Evolutionary conservation across 371 early-diverging fungal genomes (phyloP).

Genomic region (Actinomortierella ambigua): DNA sequence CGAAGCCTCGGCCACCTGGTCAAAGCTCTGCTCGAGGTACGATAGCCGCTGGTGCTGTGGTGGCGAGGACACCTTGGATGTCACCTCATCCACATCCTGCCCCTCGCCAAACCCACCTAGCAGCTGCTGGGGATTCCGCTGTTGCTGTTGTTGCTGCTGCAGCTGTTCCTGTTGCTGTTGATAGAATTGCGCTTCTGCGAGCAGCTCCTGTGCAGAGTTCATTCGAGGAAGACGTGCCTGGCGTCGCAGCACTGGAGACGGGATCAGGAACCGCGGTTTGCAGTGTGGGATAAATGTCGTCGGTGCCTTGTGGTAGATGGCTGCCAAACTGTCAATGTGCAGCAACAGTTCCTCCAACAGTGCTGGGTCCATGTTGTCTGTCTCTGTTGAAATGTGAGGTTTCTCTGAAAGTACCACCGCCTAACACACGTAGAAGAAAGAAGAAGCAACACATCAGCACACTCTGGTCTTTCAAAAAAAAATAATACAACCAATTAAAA

Average conservation of each 20-base stretch:
- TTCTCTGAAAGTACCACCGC: constrained; percentile 86
- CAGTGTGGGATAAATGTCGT: constrained; percentile 71
- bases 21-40: constrained; percentile 41
- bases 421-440: constrained; percentile 8
- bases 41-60: constrained; percentile 40
- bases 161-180: neutral
- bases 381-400: constrained; percentile 90
- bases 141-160: too few species aligned
- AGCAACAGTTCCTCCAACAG: constrained; percentile 87
- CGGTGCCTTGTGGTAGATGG: constrained; percentile 94
- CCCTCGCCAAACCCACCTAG: neutral
- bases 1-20: constrained; percentile 45
- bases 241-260: constrained; percentile 55
- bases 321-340: constrained; percentile 87
- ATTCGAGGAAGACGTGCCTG: constrained; percentile 10
- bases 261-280: constrained; percentile 63
- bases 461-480: neutral
- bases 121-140: too few species aligned
- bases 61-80: neutral
- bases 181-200: constrained; percentile 3
- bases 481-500: neutral
- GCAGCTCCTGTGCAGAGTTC: too few species aligned
- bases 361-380: constrained; percentile 78
- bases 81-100: constrained; percentile 10
- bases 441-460: neutral